phyloP scores from a whole-genome alignment of 2,329 filamentous ascomycete genomes.

The Verticillium zaregamsianum region DNA sequence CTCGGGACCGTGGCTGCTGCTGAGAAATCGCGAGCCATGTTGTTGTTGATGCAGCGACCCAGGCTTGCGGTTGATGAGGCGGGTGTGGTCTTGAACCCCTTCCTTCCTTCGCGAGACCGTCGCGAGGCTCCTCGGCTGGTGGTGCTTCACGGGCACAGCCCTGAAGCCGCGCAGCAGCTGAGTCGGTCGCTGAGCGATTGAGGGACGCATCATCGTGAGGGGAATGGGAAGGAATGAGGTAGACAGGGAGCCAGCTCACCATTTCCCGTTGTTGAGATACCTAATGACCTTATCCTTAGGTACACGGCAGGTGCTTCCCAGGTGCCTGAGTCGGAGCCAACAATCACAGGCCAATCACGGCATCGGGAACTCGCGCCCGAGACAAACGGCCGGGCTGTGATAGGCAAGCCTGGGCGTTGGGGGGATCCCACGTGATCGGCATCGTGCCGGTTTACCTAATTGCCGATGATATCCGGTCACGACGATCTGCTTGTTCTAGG shows the following conservation, averaged over 20 bases:
- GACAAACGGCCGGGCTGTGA: neutral
- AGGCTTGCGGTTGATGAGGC: neutral
- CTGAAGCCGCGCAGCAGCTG: neutral
- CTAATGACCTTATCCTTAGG: neutral
- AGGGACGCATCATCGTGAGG: conserved; percentile 1
- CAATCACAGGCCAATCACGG: neutral
- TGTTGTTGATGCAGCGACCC: neutral
- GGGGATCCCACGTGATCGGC: neutral
- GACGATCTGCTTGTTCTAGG: neutral
- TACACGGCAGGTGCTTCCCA: neutral
- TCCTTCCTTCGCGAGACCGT: neutral
- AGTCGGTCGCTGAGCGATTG: neutral
- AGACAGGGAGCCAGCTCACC: neutral
- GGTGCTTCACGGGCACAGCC: neutral
- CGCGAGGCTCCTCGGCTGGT: neutral
- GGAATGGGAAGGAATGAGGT: neutral
- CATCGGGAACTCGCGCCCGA: neutral
- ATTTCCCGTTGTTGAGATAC: neutral
- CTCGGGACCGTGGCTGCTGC: conserved; percentile 11
- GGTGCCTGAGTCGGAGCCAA: neutral
- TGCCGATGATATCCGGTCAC: neutral
- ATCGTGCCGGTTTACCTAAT: neutral
- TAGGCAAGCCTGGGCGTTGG: neutral
- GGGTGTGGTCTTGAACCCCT: neutral
- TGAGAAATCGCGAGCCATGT: conserved; percentile 2